A percentile compares a stretch with the other conserved stretches of the same genome.
These are phyloP conservation scores for Scheffersomyces quercinus DNA, from an alignment of 1,139 yeast species.

Conservation along the genomic window DNA sequence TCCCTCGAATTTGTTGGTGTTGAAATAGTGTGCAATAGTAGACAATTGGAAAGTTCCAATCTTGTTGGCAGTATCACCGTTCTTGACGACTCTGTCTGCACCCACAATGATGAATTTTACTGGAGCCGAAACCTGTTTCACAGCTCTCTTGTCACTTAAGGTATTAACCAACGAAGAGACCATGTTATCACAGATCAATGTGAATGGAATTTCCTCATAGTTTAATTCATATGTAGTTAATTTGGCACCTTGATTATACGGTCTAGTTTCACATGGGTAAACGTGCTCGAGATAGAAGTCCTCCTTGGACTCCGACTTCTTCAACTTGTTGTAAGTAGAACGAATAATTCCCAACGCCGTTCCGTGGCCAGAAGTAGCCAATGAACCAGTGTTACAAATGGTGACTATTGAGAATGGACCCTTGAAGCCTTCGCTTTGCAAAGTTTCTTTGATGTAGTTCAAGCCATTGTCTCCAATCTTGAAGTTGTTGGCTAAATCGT, in stretches of 20 bases:
- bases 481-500: slow-evolving; percentile 74
- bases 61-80: slow-evolving; percentile 96
- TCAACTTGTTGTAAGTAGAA: slow-evolving; percentile 54
- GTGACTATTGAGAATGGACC: slow-evolving; percentile 83
- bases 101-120: slow-evolving; percentile 92
- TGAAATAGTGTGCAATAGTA: slow-evolving; percentile 52
- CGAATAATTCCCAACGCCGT: slow-evolving; percentile 93
- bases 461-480: slow-evolving; percentile 83
- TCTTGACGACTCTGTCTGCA: slow-evolving; percentile 89
- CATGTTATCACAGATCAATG: slow-evolving; percentile 90
- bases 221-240: slow-evolving; percentile 88
- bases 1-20: slow-evolving; percentile 33
- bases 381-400: slow-evolving; percentile 82
- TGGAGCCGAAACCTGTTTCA: slow-evolving; percentile 41
- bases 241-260: slow-evolving; percentile 95
- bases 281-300: slow-evolving; percentile 60
- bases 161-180: slow-evolving; percentile 68
- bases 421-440: slow-evolving; percentile 48
- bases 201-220: slow-evolving; percentile 83
- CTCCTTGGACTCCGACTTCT: slow-evolving; percentile 22
- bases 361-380: slow-evolving; percentile 97
- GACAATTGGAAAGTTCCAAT: slow-evolving; percentile 95
- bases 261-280: slow-evolving; percentile 91
- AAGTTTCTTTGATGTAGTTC: slow-evolving; percentile 54
- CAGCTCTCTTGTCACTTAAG: slow-evolving; percentile 16